A percentile compares a stretch with the other conserved stretches of the same genome.
These are phyloP conservation scores for Monilinia laxa DNA, from an alignment of 2,329 filamentous ascomycete species.

Conservation along the genomic window DNA sequence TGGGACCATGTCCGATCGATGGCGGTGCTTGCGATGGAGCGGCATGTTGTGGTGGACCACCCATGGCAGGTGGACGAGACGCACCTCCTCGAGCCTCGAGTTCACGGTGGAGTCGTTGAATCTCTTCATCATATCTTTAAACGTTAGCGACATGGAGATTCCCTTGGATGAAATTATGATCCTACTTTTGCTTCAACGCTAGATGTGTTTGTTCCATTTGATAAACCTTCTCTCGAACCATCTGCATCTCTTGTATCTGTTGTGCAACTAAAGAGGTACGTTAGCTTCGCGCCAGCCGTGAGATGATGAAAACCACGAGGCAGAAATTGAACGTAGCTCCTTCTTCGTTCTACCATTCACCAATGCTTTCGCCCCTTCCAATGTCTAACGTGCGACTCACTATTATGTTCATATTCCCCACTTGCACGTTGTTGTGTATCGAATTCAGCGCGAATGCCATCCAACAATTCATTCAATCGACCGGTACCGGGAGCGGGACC, in stretches of 20 bases:
- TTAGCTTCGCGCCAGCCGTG: slow-evolving; percentile 18
- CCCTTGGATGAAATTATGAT: slow-evolving; percentile 2
- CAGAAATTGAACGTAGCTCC: neutral
- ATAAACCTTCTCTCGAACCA: slow-evolving; percentile 91
- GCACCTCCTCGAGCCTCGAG: slow-evolving; percentile 70
- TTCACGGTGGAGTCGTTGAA: slow-evolving; percentile 80
- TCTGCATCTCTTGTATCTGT: slow-evolving; percentile 92
- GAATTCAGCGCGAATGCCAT: slow-evolving; percentile 87
- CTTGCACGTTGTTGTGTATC: slow-evolving; percentile 78
- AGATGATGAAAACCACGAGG: neutral
- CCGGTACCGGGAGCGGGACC: slow-evolving; percentile 62
- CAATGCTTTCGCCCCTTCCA: neutral
- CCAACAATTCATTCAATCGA: slow-evolving; percentile 87
- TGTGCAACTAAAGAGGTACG: slow-evolving; percentile 63
- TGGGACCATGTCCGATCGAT: slow-evolving; percentile 80
- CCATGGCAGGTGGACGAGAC: slow-evolving; percentile 65
- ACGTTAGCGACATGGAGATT: slow-evolving; percentile 21
- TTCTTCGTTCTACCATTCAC: neutral
- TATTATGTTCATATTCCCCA: slow-evolving; percentile 88
- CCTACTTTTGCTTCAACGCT: slow-evolving; percentile 87
- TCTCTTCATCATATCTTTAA: slow-evolving; percentile 87
- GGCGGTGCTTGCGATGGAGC: slow-evolving; percentile 81
- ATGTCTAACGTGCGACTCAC: slow-evolving; percentile 57
- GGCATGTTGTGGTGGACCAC: slow-evolving; percentile 71
- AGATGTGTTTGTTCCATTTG: slow-evolving; percentile 88